Conservation (phyloP, 805 yeast genomes). For the Debaryomyces prosopidis region DNA sequence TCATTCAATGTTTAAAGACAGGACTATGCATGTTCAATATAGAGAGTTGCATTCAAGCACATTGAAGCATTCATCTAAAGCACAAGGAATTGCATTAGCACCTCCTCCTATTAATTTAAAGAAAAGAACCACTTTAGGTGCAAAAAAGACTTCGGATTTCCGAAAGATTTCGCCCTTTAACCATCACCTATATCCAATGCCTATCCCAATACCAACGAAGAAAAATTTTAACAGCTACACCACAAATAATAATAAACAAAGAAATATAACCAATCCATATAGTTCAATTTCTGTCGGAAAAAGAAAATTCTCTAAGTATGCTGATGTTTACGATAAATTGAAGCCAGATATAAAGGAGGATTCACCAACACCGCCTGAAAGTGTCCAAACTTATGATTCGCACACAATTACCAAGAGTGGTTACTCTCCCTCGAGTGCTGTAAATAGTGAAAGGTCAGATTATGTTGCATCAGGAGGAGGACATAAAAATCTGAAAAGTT, state of each 20-base stretch:
- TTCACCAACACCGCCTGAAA: conserved; percentile 12
- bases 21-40: conserved; percentile 84
- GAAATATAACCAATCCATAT: not conserved
- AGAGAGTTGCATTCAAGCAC: conserved; percentile 48
- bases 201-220: conserved; percentile 4
- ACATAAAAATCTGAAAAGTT: conserved; percentile 1
- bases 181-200: conserved; percentile 7
- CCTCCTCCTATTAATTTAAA: conserved; percentile 77
- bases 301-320: not conserved
- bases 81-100: conserved; percentile 51
- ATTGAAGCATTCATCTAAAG: not conserved
- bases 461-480: conserved; percentile 1
- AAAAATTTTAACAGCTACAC: conserved; percentile 13
- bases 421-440: conserved; percentile 11
- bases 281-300: not conserved
- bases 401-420: conserved; percentile 8
- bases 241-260: conserved; percentile 11
- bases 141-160: not conserved
- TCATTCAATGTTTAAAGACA: conserved; percentile 70
- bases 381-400: conserved; percentile 10
- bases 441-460: conserved; percentile 12
- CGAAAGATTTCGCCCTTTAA: conserved; percentile 2
- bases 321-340: not conserved
- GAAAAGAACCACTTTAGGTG: conserved; percentile 5
- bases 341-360: conserved; percentile 3